phyloP scores from a whole-genome alignment of 139 green algal genomes.

The Edaphochlamys debaryana region DNA sequence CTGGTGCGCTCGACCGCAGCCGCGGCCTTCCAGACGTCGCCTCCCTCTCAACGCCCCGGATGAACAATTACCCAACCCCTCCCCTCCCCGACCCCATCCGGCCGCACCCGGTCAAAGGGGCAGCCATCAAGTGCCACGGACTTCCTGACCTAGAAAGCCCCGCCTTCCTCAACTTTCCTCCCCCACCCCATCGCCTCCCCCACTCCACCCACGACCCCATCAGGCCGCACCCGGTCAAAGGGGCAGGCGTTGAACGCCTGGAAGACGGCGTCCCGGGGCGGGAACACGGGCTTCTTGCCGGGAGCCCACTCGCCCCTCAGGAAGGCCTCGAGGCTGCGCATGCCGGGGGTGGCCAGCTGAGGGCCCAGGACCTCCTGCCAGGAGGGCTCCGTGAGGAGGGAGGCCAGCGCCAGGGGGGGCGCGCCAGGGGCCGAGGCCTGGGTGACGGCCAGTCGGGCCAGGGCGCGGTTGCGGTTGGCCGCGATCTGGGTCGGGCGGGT shows the following conservation, averaged over 20 bases:
- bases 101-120: slow-evolving; percentile 66
- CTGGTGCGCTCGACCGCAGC: no score
- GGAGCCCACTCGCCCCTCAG: slow-evolving; percentile 73
- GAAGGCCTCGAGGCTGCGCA: slow-evolving; percentile 68
- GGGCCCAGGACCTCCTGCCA: slow-evolving; percentile 62
- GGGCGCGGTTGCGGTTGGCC: slow-evolving; percentile 32
- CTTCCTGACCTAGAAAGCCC: no score
- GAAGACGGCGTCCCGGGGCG: slow-evolving; percentile 83
- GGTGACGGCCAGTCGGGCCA: neutral
- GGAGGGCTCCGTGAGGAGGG: slow-evolving; percentile 70
- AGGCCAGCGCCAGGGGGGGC: slow-evolving; percentile 33
- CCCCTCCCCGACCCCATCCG: no score
- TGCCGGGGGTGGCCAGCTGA: slow-evolving; percentile 48
- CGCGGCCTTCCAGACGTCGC: no score
- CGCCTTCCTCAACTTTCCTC: no score
- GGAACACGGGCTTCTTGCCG: slow-evolving; percentile 74
- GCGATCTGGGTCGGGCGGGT: neutral
- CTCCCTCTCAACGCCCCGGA: no score
- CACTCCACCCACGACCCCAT: no score
- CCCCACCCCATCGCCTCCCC: no score
- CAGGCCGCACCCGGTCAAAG: slow-evolving; percentile 63
- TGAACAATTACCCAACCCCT: no score
- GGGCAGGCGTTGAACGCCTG: slow-evolving; percentile 73
- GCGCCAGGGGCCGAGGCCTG: neutral
- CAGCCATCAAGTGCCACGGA: slow-evolving; percentile 72